Percentiles rank a stretch among this genome's conserved stretches.
Evolutionary conservation across 75 land plant genomes (phyloP).

Genomic region (Cryptomeria japonica): DNA sequence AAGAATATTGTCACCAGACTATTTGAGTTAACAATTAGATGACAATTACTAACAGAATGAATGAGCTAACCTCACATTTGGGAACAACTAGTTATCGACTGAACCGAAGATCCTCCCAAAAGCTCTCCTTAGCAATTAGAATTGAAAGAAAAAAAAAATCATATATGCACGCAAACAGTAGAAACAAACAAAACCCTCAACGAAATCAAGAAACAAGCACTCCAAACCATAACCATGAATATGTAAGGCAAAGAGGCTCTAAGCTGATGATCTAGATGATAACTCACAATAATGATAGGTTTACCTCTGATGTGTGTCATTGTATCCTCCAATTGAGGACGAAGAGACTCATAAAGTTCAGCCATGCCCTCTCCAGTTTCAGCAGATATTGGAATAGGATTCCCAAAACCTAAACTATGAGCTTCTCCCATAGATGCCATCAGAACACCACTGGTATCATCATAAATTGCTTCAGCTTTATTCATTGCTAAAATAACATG

Average conservation of each 20-base stretch:
- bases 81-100: not conserved
- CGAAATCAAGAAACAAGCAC: not conserved
- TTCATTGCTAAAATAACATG: slow-evolving; percentile 74
- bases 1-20: too few species aligned
- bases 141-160: not conserved
- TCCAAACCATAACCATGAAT: not conserved
- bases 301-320: slow-evolving; percentile 19
- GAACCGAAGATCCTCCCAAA: not conserved
- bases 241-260: not conserved
- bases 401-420: slow-evolving; percentile 85
- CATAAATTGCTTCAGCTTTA: slow-evolving; percentile 76
- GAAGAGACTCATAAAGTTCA: slow-evolving; percentile 72
- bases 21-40: too few species aligned
- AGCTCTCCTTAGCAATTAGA: not conserved
- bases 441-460: slow-evolving; percentile 50
- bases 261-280: not conserved
- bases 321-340: slow-evolving; percentile 73
- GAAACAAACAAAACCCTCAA: not conserved
- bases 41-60: too few species aligned
- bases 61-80: not conserved
- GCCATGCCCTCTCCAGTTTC: slow-evolving; percentile 93
- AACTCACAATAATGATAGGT: not conserved
- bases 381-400: slow-evolving; percentile 89
- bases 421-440: slow-evolving; percentile 71
- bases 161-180: not conserved